Conservation (phyloP, 2,329 filamentous ascomycete species). For the Colletotrichum agaves region DNA sequence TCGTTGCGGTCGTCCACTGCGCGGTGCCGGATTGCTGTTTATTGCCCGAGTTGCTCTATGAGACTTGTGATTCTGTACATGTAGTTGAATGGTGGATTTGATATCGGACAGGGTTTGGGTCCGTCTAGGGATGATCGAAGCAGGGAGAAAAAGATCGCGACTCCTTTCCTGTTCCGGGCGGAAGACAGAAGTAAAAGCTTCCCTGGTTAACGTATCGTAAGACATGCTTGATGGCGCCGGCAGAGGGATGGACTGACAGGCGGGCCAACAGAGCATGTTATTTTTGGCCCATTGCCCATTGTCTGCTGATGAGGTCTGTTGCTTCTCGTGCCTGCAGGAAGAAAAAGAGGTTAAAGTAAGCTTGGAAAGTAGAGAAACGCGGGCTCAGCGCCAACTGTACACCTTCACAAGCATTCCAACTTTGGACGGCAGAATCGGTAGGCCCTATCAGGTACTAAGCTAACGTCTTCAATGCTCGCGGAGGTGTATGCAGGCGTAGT, state of each 20-base stretch:
- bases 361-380: neutral
- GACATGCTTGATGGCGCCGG: neutral
- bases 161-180: conserved; percentile 7
- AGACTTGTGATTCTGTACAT: too few species aligned
- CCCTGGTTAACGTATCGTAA: neutral
- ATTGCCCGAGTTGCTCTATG: neutral
- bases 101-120: neutral
- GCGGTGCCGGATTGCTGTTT: neutral
- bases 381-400: conserved; percentile 8
- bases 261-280: conserved; percentile 3
- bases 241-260: neutral
- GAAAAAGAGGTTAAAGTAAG: neutral
- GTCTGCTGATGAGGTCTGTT: conserved; percentile 15
- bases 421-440: too few species aligned
- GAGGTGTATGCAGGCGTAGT: neutral
- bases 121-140: neutral
- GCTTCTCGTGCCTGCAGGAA: conserved; percentile 18
- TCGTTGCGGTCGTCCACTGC: neutral
- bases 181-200: conserved; percentile 7
- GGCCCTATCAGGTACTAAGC: too few species aligned
- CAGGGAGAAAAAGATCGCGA: neutral
- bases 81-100: neutral
- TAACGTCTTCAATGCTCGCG: too few species aligned
- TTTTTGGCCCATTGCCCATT: conserved; percentile 13
- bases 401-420: too few species aligned